These are phyloP conservation scores for Fusarium pseudonygamai DNA, from an alignment of 2,329 filamentous ascomycete genomes.

Conservation along the genomic window DNA sequence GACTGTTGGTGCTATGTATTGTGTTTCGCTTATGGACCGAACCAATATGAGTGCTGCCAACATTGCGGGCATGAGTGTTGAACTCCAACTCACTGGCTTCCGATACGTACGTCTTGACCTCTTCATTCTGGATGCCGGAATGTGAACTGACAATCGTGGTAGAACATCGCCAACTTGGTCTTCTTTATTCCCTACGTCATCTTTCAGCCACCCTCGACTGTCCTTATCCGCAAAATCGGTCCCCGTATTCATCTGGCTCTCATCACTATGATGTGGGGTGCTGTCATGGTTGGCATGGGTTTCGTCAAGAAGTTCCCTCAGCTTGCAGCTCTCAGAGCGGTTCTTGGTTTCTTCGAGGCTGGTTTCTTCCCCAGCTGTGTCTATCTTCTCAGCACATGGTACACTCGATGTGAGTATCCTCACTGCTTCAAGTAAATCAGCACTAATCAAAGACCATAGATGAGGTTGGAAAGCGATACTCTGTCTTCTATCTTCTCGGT, in stretches of 20 bases:
- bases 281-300: slow-evolving; percentile 71
- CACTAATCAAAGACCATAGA: slow-evolving; percentile 49
- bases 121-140: accelerated
- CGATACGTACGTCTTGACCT: slow-evolving; percentile 52
- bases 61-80: slow-evolving; percentile 70
- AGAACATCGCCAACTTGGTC: slow-evolving; percentile 74
- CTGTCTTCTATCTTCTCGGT: slow-evolving; percentile 74
- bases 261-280: slow-evolving; percentile 69
- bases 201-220: slow-evolving; percentile 76
- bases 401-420: slow-evolving; percentile 65
- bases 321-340: slow-evolving; percentile 63
- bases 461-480: slow-evolving; percentile 76
- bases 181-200: slow-evolving; percentile 80
- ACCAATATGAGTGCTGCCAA: slow-evolving; percentile 79
- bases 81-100: slow-evolving; percentile 57
- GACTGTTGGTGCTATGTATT: slow-evolving; percentile 74
- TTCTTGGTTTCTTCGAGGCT: slow-evolving; percentile 73
- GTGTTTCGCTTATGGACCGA: slow-evolving; percentile 80
- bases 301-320: slow-evolving; percentile 64
- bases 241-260: slow-evolving; percentile 64
- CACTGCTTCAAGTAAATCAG: accelerated
- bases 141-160: background rate
- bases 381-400: slow-evolving; percentile 79
- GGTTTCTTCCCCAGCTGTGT: slow-evolving; percentile 77
- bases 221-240: slow-evolving; percentile 73